Evolutionary conservation across 2,329 filamentous ascomycete species (phyloP).

Genomic region (Diaporthe humulicola): DNA sequence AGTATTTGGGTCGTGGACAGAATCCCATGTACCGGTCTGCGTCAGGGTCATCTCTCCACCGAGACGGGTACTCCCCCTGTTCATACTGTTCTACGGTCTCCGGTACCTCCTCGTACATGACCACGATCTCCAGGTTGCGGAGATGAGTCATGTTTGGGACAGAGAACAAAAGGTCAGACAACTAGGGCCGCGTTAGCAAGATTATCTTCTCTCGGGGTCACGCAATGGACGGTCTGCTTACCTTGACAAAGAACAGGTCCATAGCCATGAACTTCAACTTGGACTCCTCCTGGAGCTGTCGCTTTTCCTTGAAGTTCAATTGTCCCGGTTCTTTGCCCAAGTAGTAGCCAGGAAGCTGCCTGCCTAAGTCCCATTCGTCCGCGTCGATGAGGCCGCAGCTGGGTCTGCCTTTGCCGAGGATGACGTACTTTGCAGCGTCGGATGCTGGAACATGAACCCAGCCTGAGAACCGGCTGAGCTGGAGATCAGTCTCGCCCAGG

Average conservation of each 20-base stretch:
- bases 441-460: slow-evolving; percentile 71
- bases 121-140: slow-evolving; percentile 65
- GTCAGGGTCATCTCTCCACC: slow-evolving; percentile 73
- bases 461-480: slow-evolving; percentile 69
- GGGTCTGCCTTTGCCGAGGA: slow-evolving; percentile 72
- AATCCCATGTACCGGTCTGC: slow-evolving; percentile 64
- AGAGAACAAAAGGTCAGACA: slow-evolving; percentile 72
- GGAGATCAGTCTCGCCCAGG: slow-evolving; percentile 74
- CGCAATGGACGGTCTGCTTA: slow-evolving; percentile 49
- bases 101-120: slow-evolving; percentile 72
- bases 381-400: slow-evolving; percentile 68
- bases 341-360: slow-evolving; percentile 66
- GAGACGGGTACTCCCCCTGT: slow-evolving; percentile 59
- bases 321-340: slow-evolving; percentile 58
- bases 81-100: slow-evolving; percentile 61
- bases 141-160: slow-evolving; percentile 71
- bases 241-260: slow-evolving; percentile 78
- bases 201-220: neutral
- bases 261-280: slow-evolving; percentile 67
- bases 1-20: slow-evolving; percentile 70
- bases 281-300: slow-evolving; percentile 63
- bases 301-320: slow-evolving; percentile 58
- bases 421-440: slow-evolving; percentile 65
- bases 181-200: slow-evolving; percentile 52
- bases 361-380: slow-evolving; percentile 65